Evolutionary conservation across 2,329 filamentous ascomycete genomes (phyloP).

Genomic region (Rutstroemia sydowiana): DNA sequence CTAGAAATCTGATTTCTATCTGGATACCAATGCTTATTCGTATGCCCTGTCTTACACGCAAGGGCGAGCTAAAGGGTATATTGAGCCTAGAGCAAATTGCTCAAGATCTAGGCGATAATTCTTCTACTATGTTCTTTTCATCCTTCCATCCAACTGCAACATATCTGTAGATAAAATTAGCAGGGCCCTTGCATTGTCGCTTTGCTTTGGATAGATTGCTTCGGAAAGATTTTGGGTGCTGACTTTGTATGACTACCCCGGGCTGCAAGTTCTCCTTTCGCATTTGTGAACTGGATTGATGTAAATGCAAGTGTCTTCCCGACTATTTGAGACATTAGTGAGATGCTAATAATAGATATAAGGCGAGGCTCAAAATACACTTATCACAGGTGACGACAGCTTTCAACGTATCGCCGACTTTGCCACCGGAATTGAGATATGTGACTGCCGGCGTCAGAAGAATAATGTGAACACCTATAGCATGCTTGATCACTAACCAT

Average conservation of each 20-base stretch:
- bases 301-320: constrained; percentile 59
- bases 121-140: constrained; percentile 29
- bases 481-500: constrained; percentile 36
- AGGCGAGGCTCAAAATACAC: constrained; percentile 34
- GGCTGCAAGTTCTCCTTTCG: constrained; percentile 51
- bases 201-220: not conserved
- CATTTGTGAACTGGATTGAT: constrained; percentile 50
- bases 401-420: constrained; percentile 47
- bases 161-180: constrained; percentile 23
- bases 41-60: not conserved
- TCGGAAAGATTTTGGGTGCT: constrained; percentile 10
- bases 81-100: not conserved
- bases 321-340: constrained; percentile 35
- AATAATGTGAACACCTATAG: not conserved
- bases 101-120: constrained; percentile 23
- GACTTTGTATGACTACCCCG: constrained; percentile 61
- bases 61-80: not conserved
- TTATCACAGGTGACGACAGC: constrained; percentile 54
- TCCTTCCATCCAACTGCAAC: constrained; percentile 31
- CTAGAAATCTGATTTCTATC: not conserved
- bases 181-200: not conserved
- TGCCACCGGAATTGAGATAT: constrained; percentile 52
- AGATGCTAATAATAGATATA: not conserved
- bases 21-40: not conserved
- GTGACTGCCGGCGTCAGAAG: constrained; percentile 40